phyloP scores from a whole-genome alignment of 495 filamentous ascomycete genomes.

The Penicillium bialowiezense region DNA sequence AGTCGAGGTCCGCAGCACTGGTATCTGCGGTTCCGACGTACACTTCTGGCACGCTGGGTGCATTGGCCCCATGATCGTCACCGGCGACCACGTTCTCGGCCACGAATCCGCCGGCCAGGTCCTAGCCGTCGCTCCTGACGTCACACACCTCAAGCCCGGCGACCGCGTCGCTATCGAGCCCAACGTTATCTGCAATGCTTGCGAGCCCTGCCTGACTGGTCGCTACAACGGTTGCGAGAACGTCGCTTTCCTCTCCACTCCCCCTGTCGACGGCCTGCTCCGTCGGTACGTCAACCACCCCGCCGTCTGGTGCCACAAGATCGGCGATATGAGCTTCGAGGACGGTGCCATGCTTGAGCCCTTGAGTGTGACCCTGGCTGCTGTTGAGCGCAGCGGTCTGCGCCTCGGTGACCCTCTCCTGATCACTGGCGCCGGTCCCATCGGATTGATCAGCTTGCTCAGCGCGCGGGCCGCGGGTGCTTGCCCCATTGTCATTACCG shows the following conservation, averaged over 20 bases:
- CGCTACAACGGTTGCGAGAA: slow-evolving; percentile 90
- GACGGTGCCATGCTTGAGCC: slow-evolving; percentile 86
- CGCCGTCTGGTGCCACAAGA: slow-evolving; percentile 90
- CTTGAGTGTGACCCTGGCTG: slow-evolving; percentile 79
- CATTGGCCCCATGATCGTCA: slow-evolving; percentile 93
- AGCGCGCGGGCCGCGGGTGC: slow-evolving; percentile 82
- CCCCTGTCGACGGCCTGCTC: slow-evolving; percentile 83
- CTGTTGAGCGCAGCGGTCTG: slow-evolving; percentile 74
- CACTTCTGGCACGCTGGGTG: slow-evolving; percentile 95
- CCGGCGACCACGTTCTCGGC: slow-evolving; percentile 81
- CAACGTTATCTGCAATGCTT: slow-evolving; percentile 83
- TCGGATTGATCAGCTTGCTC: slow-evolving; percentile 80
- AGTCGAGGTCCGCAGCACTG: slow-evolving; percentile 81
- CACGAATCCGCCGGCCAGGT: slow-evolving; percentile 88
- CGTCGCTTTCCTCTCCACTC: slow-evolving; percentile 83
- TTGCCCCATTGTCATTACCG: slow-evolving; percentile 83
- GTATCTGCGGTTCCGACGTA: slow-evolving; percentile 92
- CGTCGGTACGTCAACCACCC: slow-evolving; percentile 92
- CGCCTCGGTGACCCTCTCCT: slow-evolving; percentile 79
- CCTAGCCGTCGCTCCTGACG: slow-evolving; percentile 73
- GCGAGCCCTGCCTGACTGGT: slow-evolving; percentile 85
- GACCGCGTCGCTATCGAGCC: slow-evolving; percentile 91
- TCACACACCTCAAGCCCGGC: slow-evolving; percentile 70
- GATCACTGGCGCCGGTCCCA: slow-evolving; percentile 87
- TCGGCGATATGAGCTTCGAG: slow-evolving; percentile 83